Evolutionary conservation across 768 basidiomycete species (phyloP), one percentile per base, ranked within the genome.

Genomic region (Terana coerulea): DNA sequence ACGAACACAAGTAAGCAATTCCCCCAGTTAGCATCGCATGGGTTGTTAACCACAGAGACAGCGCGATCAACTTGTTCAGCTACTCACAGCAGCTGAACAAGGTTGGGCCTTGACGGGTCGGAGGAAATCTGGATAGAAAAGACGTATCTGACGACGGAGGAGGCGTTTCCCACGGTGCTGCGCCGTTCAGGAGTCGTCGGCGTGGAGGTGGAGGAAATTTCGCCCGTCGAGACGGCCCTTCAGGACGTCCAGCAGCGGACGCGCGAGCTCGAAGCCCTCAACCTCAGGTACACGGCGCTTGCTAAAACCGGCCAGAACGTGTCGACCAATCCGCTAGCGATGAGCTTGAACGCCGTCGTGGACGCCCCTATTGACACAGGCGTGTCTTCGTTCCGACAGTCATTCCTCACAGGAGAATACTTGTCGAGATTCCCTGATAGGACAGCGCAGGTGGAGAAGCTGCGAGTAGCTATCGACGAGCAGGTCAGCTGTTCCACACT

Each of bases 121-220:
- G 86, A 89, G 64, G 88, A 91, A 64, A 67, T 78, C 1, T 97
- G 93, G 93, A 69, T 86, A 0, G 94, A 97, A 65, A 98, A 95
- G 72, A 91, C 88, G 0, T 84, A 80, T 60, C 86, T 81, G 63
- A 88, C 84, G 3, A 93, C 91, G 0, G 91, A 94, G 67, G 88
- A 92, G 59, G 77, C 81, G 3, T 94, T 95, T 70, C 95, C 95
- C 0, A 94, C 93, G 0, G 88, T 98, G 2, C 78, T 98, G 31
- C 83, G 89, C 28, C 81, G 95, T 21, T 93, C 91, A 1, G 94
- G 97, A 62, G 81, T 98, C 36, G 72, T 91, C 26, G 81, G 78
- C 31, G 68, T 82, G 37, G 79, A 84, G 37, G 70, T 86, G 17
- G 72, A 81, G 45, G 88, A 95, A 64, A 82, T 95, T 40, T 91